Evolutionary conservation across 2,329 filamentous ascomycete species (phyloP), one percentile per base, ranked within the genome.

Genomic region (Colletotrichum karsti): DNA sequence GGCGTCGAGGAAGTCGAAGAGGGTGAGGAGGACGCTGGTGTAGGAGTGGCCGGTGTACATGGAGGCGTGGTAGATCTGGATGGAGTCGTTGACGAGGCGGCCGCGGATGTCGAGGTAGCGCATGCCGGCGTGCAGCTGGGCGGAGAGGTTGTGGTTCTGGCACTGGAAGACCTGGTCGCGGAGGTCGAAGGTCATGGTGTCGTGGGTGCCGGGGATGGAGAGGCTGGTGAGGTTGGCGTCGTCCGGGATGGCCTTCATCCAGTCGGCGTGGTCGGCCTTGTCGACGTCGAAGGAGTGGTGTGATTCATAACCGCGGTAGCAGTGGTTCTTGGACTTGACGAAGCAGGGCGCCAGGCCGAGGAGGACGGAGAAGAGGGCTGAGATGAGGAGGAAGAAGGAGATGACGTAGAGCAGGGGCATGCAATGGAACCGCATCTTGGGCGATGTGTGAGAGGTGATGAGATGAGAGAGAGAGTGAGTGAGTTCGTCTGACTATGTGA

Each of bases 121-220:
- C 74, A 87, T 71, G 8, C 85, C 85, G 2, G 82, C 80, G 35
- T 73, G 61, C 44, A 87, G 80, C 74, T 87, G 85, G 15, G 76
- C 77, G 13, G 67, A 71, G 22, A 87, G 77, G 70, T 80, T 79
- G 70, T 78, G 78, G 72, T 84, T 85, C 75, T 87, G 85, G 72
- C 84, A 86, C 73, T 84, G 80, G 56, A 82, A 79, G 26, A 70
- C 53, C 64, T 78, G 75, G 46, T 74, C 71, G 28, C 67, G 71
- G 62, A 84, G 76, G 48, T 75, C 73, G 70, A 82, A 84, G 18
- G 85, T 86, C 81, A 87, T 82, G 24, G 84, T 86, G 73, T 87
- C 84, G 75, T 87, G 85, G 2, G 85, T 86, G 30, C 85, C 85
- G 0, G 85, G 85, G 65, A 87, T 81, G 50, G 83, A 85, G 44